phyloP scores from a whole-genome alignment of 371 early-diverging fungal genomes.

The Mortierella sp. region DNA sequence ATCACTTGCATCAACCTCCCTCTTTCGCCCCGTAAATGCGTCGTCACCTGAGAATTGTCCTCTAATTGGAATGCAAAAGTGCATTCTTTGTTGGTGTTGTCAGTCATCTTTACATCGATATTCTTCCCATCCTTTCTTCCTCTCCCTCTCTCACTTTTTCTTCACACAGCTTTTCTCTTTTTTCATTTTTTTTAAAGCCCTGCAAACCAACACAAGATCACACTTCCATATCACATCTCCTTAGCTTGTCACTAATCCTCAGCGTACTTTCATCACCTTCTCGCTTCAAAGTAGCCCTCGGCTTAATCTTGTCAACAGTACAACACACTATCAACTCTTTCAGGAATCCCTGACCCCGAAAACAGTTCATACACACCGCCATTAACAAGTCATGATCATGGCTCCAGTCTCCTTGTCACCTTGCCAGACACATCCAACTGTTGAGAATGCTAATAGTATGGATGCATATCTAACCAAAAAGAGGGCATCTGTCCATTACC shows the following conservation, averaged over 20 bases:
- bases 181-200: no score
- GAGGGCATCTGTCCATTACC: slow-evolving; percentile 46
- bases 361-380: neutral
- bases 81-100: no score
- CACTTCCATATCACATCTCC: neutral
- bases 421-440: slow-evolving; percentile 19
- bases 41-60: no score
- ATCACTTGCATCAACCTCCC: no score
- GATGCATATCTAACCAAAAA: slow-evolving; percentile 31
- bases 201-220: no score
- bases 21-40: no score
- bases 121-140: neutral
- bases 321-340: no score
- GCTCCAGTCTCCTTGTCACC: slow-evolving; percentile 36
- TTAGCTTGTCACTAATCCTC: no score
- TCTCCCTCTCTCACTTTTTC: neutral
- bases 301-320: no score
- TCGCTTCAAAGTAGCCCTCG: neutral
- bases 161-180: neutral
- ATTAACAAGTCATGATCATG: slow-evolving; percentile 25
- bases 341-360: no score
- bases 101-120: neutral
- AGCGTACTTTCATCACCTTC: no score
- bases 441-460: slow-evolving; percentile 6
- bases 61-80: no score